Base-by-base conservation (phyloP, 192 early-diverging fungal genomes). In the Entomortierella lignicola region DNA sequence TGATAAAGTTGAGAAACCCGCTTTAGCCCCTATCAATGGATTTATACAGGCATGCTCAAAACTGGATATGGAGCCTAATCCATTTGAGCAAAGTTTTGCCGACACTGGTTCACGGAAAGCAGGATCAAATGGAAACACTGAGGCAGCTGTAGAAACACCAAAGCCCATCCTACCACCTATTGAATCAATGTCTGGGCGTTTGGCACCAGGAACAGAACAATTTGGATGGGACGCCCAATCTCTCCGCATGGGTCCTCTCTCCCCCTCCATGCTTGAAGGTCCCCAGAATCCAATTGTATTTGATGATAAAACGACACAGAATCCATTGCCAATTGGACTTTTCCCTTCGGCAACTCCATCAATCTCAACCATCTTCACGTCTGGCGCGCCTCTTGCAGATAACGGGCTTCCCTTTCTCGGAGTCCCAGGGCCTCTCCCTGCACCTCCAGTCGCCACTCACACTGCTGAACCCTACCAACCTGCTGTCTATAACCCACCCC, bases 71-170 rank as follows among this genome's bases (percentile, higher is more conserved):
- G 95, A 97, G 59, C 92, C 92, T 27, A 97, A 97, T 85, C 94
- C 92, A 25, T 97, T 97, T 69, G 95, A 95, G 69, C 86, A 91
- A 63, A 93, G 90, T 57, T 94, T 96, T 64, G 88, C 88, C 0
- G 66, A 69, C 15, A 59, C 72, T 54, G 32, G 59, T 26, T 60
- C 66, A 55, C 37, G 31, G 27, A 68, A 54, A 39, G 21, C 69
- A 60, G 60, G 60, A 47, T 47, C 48, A 13, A 55, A 52, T 55
- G 32, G 82, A 71, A 65, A 31, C 79, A 31, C 42, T 21, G 71
- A 80, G 30, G 83, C 60, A 32, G 47, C 21, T 23, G 52, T 71
- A 23, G 60, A 71, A 29, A 71, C 70, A 11, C 81, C 92, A 10
- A 87, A 83, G 42, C 83, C 84, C 12, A 84, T 81, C 17, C 77